phyloP scores from a whole-genome alignment of 345 rosid species.

The Adansonia digitata region DNA sequence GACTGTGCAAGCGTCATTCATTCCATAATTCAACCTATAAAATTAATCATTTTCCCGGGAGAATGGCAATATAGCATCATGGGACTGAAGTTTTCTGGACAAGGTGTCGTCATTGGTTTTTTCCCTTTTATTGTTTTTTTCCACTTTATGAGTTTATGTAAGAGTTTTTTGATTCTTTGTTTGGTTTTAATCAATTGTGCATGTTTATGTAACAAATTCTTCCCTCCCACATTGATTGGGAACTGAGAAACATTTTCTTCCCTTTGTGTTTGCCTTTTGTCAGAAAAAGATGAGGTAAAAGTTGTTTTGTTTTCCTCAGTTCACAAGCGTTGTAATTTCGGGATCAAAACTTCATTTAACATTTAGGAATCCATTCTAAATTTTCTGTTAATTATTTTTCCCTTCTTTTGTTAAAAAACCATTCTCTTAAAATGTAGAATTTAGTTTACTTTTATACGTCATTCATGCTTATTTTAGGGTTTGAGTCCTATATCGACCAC shows the following conservation, averaged over 20 bases:
- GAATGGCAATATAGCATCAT: background rate
- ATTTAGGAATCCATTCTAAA: background rate
- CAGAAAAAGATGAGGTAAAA: conserved; percentile 5
- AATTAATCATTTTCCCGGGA: conserved; percentile 8
- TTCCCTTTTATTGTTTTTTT: background rate
- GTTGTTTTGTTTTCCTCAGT: conserved; percentile 4
- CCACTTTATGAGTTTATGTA: background rate
- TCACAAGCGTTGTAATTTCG: conserved; percentile 17
- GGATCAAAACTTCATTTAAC: conserved; percentile 10
- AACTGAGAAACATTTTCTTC: background rate
- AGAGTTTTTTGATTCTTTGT: conserved; percentile 26
- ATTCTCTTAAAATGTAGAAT: background rate
- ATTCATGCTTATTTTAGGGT: too few relatives aligned
- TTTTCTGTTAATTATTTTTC: background rate
- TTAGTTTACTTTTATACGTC: too few relatives aligned
- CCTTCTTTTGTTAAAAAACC: background rate
- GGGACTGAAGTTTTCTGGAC: background rate
- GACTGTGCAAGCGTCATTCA: background rate
- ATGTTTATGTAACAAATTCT: conserved; percentile 7
- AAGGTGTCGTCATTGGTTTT: conserved; percentile 6
- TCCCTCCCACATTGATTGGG: background rate
- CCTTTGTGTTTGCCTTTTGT: background rate
- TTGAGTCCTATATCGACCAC: too few relatives aligned
- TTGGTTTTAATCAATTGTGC: conserved; percentile 29
- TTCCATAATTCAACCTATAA: conserved; percentile 5